Evolutionary conservation across 2,329 filamentous ascomycete species (phyloP), one percentile per base, ranked within the genome.

Genomic region (Laburnicola sp.): DNA sequence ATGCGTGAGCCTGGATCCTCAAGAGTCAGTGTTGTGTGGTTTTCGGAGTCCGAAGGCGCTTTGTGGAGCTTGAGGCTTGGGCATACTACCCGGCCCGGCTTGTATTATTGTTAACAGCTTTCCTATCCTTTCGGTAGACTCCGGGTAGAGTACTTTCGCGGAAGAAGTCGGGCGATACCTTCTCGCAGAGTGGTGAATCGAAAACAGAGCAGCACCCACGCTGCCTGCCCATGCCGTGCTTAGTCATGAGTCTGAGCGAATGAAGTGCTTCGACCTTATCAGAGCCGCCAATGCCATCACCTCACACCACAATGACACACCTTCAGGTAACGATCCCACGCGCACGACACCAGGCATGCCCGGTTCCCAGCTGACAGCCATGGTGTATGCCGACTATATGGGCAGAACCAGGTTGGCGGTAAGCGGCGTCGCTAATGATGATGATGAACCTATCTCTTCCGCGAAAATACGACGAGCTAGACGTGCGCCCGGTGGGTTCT

Each of bases 261-360:
- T 71, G 65, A 71, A 39, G 52, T 27, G 45, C 51, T 34, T 44
- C 51, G 50, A 51, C 56, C 64, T 71, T 70, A 68, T 68, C 60
- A 46, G 40, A 43, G 43, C 35, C 25, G 42, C 27, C 37, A 46
- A 59, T 56, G 55, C 35, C 53, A 69, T 68, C 66, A 70, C 68
- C 64, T 71, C 66, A 72, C 64, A 34, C 46, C 59, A n/a, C n/a
- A n/a, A 37, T 37, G 43, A 46, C 31, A 23, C 38, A 46, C n/a
- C n/a, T 66, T 66, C 60, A 65, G 57, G 57, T 54, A 65, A 58
- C 49, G 37, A 48, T 45, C 45, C 42, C 46, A 50, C 48, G 56
- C 16, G 47, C 53, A 60, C 53, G 50, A 42, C 28, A 30, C 28
- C 5, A 27, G 30, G 36, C 40, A 44, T 25, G 35, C 30, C 9